These are phyloP conservation scores for Astrephomene gubernaculifera DNA, from an alignment of 139 green algal species.

Conservation along the genomic window DNA sequence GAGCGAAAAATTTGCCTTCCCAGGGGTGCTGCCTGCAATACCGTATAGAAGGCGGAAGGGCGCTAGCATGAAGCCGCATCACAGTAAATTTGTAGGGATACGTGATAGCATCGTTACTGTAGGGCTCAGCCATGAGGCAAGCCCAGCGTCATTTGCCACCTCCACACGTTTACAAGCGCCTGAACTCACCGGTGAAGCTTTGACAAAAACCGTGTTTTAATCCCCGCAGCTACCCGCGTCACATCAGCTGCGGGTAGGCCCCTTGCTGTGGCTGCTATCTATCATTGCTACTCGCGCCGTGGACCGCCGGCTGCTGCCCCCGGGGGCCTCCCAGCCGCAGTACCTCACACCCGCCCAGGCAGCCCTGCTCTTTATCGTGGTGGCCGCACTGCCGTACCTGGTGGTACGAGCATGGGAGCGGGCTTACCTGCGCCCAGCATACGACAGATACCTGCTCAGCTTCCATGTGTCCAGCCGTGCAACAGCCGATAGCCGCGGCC, in stretches of 20 bases:
- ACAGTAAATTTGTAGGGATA: too few relatives aligned
- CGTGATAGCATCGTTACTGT: too few relatives aligned
- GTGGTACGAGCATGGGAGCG: not conserved
- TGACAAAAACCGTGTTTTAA: not conserved
- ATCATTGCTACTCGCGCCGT: not conserved
- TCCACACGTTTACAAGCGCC: too few relatives aligned
- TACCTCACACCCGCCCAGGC: not conserved
- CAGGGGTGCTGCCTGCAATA: not conserved
- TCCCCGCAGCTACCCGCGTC: not conserved
- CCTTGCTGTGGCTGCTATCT: not conserved
- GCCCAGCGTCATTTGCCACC: too few relatives aligned
- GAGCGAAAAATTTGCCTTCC: not conserved
- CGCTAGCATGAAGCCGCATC: too few relatives aligned
- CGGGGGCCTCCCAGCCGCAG: not conserved
- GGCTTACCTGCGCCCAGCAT: not conserved
- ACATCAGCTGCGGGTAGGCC: not conserved
- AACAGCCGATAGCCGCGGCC: not conserved
- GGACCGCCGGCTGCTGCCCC: not conserved
- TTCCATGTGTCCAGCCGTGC: not conserved
- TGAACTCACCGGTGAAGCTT: not conserved
- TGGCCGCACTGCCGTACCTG: constrained; percentile 9
- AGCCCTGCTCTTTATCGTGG: not conserved
- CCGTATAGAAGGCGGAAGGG: too few relatives aligned
- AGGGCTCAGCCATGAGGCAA: too few relatives aligned
- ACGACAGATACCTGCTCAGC: not conserved